Conservation (phyloP, 2,329 filamentous ascomycete genomes). For the Scleromitrula shiraiana region DNA sequence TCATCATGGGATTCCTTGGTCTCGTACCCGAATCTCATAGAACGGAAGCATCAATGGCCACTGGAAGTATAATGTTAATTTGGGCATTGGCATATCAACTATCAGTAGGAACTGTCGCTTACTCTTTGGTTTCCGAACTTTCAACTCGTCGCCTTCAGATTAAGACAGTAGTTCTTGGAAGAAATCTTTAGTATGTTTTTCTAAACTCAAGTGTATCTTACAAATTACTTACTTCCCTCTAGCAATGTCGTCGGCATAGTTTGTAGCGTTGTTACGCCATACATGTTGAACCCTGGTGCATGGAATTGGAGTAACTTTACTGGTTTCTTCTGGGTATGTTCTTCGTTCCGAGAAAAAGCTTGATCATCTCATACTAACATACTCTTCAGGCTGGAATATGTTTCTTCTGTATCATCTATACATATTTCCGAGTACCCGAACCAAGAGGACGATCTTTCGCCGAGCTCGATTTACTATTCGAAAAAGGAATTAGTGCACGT, state of each 20-base stretch:
- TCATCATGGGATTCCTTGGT: constrained; percentile 68
- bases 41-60: constrained; percentile 22
- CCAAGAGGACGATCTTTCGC: constrained; percentile 74
- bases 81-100: constrained; percentile 82
- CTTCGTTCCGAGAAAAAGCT: not conserved
- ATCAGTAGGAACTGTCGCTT: constrained; percentile 82
- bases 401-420: constrained; percentile 49
- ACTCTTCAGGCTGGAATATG: constrained; percentile 50
- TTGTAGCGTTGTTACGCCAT: constrained; percentile 74
- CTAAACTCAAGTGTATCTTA: not conserved
- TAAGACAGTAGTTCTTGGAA: constrained; percentile 83
- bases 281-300: constrained; percentile 81
- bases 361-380: not conserved
- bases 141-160: constrained; percentile 77
- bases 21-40: constrained; percentile 25
- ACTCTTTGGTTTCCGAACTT: constrained; percentile 79
- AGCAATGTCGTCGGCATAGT: constrained; percentile 69
- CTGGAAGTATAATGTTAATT: constrained; percentile 60
- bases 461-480: constrained; percentile 79
- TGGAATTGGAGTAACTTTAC: constrained; percentile 88
- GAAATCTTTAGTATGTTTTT: constrained; percentile 44
- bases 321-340: constrained; percentile 53
- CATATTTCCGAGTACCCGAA: constrained; percentile 76
- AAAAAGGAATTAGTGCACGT: constrained; percentile 48
- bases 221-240: not conserved